phyloP scores from a whole-genome alignment of 805 yeast genomes.

The Lipomyces yamadae region DNA sequence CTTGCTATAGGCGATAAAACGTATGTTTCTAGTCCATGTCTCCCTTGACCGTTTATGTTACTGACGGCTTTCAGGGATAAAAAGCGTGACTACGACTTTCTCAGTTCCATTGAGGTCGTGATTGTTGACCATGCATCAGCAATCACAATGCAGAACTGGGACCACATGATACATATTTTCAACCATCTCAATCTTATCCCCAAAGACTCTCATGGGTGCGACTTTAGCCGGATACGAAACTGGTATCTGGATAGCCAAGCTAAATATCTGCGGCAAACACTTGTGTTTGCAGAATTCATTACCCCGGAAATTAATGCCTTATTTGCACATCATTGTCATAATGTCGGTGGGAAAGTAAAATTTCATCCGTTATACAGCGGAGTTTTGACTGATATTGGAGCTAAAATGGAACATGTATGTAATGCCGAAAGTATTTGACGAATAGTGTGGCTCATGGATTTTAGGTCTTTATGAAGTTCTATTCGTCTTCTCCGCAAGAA shows the following conservation, averaged over 20 bases:
- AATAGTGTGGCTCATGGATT: neutral
- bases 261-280: slow-evolving; percentile 70
- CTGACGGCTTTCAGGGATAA: slow-evolving; percentile 43
- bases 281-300: slow-evolving; percentile 72
- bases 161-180: slow-evolving; percentile 70
- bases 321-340: slow-evolving; percentile 47
- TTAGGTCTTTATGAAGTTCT: slow-evolving; percentile 66
- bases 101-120: slow-evolving; percentile 84
- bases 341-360: slow-evolving; percentile 48
- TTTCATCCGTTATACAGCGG: slow-evolving; percentile 55
- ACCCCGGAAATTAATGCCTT: slow-evolving; percentile 83
- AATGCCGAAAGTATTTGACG: neutral
- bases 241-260: slow-evolving; percentile 90
- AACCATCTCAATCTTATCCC: slow-evolving; percentile 79
- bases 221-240: slow-evolving; percentile 88
- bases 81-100: slow-evolving; percentile 75
- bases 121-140: slow-evolving; percentile 84
- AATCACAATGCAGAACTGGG: slow-evolving; percentile 91
- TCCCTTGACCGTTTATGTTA: neutral
- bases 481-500: slow-evolving; percentile 53
- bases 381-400: slow-evolving; percentile 66
- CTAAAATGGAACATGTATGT: slow-evolving; percentile 54
- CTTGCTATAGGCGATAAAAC: slow-evolving; percentile 72
- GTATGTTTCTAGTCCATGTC: slow-evolving; percentile 17
- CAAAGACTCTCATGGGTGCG: slow-evolving; percentile 76